Base-by-base conservation (phyloP, 352 stramenopile genomes). In the Stramenopiles sp. region DNA sequence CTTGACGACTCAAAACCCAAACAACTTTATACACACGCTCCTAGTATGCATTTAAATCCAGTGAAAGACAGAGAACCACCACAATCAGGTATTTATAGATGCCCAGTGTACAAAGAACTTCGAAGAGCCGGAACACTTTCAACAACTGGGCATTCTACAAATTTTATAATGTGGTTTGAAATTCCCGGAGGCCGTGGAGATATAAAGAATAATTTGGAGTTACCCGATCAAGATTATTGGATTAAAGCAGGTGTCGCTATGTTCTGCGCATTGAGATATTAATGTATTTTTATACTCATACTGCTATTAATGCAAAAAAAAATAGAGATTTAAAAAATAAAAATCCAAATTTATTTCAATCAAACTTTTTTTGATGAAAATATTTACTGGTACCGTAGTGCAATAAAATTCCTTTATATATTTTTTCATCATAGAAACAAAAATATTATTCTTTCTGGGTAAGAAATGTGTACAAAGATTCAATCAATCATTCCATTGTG, bases 151-250 rank as follows among this genome's bases (percentile, higher is more conserved):
- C 70, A 87, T 49, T 81, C 64, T 39, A 84, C 69, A 19, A 88
- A 87, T 54, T 87, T 92, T 55, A 66, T 92, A 41, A 84, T 89
- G 48, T 91, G 75, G 77, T 79, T 92, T 45, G 73, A 90, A 38
- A 61, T 92, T 8, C 77, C 77, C 22, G 64, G 59, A 15, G 63
- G 60, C 46, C 65, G 76, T 10, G 64, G 66, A 26, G 62, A 67
- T 36, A 66, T 75, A 36, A 72, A 80, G 36, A 79, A 75, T 44
- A 66, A 73, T 42, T 66, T 66, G 38, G 61, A 66, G 28, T 55
- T 70, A 32, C 60, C 66, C 15, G 64, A 75, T 39, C 62, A 77
- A 32, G 64, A 76, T 23, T 63, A 59, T 7, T 70, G 43, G 23
- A 60, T 87, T 46, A 86, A 85, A 41, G 76, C 71, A 2, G 76